Base-by-base conservation (phyloP, 2,329 filamentous ascomycete genomes). In the Ophioceras dolichostomum region DNA sequence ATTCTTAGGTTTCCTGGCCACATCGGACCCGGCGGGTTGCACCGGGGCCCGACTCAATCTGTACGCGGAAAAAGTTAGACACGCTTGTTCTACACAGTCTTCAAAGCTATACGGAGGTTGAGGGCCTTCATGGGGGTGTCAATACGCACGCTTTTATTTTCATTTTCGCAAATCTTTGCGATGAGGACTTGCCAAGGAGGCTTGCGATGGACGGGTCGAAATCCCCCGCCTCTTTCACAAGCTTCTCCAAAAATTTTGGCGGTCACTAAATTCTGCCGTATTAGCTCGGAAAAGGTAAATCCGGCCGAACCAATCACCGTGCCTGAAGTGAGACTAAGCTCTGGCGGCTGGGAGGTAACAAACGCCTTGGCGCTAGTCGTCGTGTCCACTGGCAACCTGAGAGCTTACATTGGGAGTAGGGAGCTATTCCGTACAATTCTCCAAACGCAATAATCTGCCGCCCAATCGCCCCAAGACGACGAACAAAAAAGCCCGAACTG, bases 1-100 rank as follows among this genome's bases (percentile, higher is more conserved):
- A 22, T 37, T 37, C 35, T 37, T 37, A 12, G 35, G 35, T 30
- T 37, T 37, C 20, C 35, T 31, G 13, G 35, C 35, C 27, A 37
- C 28, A 24, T 37, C 35, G 14, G 35, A 37, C 19, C 35, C 35
- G 10, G 35, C 35, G 32, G 35, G 35, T 28, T 37, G 35, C 28
- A 31, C 27, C 16, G 35, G 27, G n/a, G 35, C 35, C 19, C 35
- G 35, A 14, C 19, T 37, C 20, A 37, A 16, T 17, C 35, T 37
- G 16, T 13, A 5, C 10, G 20, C 2, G 5, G 28, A 7, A 26
- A 26, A 7, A 26, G 22, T 26, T 12, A 26, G 22, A 26, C 9
- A 3, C 20, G 28, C 16, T 17, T 16, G 35, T 30, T 24, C 8
- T 6, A 19, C 13, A 21, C 21, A 13, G 21, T 10, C 4, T 22